A percentile compares a stretch with the other conserved stretches of the same genome.
phyloP scores from a whole-genome alignment of 768 basidiomycete genomes.

The Lyophyllum shimeji region DNA sequence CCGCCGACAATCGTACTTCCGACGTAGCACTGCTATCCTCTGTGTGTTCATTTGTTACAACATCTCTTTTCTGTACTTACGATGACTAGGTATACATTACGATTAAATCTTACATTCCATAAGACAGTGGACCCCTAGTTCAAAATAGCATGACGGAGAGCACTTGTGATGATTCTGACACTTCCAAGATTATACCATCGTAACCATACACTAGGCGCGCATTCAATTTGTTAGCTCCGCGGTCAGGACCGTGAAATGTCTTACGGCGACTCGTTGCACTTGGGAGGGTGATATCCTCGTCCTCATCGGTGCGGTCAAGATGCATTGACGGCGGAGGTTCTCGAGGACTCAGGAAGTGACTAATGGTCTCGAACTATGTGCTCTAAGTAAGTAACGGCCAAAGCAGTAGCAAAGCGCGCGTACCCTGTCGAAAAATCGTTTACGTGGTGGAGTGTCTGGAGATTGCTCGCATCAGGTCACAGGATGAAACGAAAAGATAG shows the following conservation, averaged over 20 bases:
- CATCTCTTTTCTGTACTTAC: background rate
- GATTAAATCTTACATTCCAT: constrained; percentile 5
- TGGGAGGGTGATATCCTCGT: constrained; percentile 67
- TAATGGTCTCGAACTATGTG: constrained; percentile 71
- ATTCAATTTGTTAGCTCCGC: constrained; percentile 5
- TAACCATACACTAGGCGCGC: constrained; percentile 64
- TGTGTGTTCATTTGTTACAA: background rate
- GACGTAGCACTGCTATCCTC: background rate
- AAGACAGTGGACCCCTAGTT: constrained; percentile 12
- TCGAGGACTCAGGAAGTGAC: constrained; percentile 73
- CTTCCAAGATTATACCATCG: constrained; percentile 79
- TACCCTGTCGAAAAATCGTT: constrained; percentile 71
- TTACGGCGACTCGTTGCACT: constrained; percentile 65
- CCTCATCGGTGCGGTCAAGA: constrained; percentile 76
- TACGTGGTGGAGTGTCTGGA: constrained; percentile 71
- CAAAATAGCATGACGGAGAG: constrained; percentile 71
- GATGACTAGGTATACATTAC: constrained; percentile 3
- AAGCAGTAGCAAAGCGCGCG: constrained; percentile 8
- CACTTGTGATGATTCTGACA: constrained; percentile 76
- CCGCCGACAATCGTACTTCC: background rate
- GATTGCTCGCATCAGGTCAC: constrained; percentile 5
- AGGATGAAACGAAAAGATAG: background rate
- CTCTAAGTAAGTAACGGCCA: background rate
- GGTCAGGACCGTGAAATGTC: constrained; percentile 22
- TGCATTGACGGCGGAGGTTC: constrained; percentile 79